A percentile compares a stretch with the other conserved stretches of the same genome.
phyloP scores from a whole-genome alignment of 179 eudicot species.

The Camellia oleifera region DNA sequence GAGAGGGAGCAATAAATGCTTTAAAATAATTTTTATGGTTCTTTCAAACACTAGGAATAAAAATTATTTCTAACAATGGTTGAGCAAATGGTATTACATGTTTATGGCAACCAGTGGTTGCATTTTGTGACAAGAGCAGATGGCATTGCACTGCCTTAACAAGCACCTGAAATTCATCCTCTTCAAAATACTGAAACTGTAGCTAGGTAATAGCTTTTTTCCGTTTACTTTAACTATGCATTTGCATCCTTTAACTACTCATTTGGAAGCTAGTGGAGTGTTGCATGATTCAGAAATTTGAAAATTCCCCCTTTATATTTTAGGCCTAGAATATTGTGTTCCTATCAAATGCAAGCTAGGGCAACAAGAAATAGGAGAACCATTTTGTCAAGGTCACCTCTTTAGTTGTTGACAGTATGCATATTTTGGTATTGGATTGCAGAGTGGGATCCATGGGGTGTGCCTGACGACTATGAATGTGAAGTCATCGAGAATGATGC shows the following conservation, averaged over 20 bases:
- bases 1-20: no score
- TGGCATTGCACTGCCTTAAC: background rate
- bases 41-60: no score
- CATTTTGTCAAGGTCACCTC: background rate
- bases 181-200: background rate
- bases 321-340: background rate
- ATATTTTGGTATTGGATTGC: conserved; percentile 18
- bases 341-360: background rate
- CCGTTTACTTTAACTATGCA: background rate
- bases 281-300: no score
- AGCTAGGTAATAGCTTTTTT: background rate
- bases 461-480: conserved; percentile 79
- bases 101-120: background rate
- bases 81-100: background rate
- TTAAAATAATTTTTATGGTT: no score
- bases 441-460: conserved; percentile 94
- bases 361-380: background rate
- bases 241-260: no score
- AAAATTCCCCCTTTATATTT: no score
- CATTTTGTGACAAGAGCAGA: background rate
- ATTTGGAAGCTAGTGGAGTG: no score
- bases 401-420: background rate
- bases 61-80: background rate
- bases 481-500: conserved; percentile 84
- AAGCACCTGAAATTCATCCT: background rate